These are phyloP conservation scores for Hanseniaspora clermontiae DNA, from an alignment of 805 yeast species.

Conservation along the genomic window DNA sequence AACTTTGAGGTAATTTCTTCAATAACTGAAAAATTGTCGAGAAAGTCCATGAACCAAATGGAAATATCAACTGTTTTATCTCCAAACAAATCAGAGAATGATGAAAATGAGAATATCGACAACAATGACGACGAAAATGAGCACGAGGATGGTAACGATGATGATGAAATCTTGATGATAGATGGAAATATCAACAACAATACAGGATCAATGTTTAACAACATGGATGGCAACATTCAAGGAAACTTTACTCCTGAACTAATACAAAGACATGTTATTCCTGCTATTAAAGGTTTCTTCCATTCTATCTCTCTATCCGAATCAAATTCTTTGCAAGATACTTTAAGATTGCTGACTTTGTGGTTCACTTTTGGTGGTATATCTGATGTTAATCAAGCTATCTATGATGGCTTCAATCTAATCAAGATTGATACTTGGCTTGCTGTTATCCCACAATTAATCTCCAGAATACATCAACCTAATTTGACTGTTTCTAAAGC, in stretches of 20 bases:
- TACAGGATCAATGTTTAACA: constrained; percentile 12
- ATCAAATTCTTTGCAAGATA: constrained; percentile 83
- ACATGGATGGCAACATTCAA: constrained; percentile 11
- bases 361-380: constrained; percentile 97
- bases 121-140: constrained; percentile 14
- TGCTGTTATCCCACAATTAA: constrained; percentile 88
- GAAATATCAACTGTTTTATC: constrained; percentile 4
- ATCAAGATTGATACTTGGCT: constrained; percentile 89
- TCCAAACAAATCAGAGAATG: constrained; percentile 11
- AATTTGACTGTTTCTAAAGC: constrained; percentile 72
- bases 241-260: constrained; percentile 36
- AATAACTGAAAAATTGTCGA: constrained; percentile 25
- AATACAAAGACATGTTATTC: constrained; percentile 79
- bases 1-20: constrained; percentile 87
- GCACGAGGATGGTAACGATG: constrained; percentile 21
- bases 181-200: constrained; percentile 13
- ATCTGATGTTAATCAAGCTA: constrained; percentile 79
- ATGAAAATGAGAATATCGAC: constrained; percentile 14
- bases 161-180: constrained; percentile 13
- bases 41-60: background rate
- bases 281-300: constrained; percentile 92
- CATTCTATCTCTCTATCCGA: constrained; percentile 81
- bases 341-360: constrained; percentile 71
- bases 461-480: constrained; percentile 93
- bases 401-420: constrained; percentile 80